phyloP scores from a whole-genome alignment of 352 stramenopile species.

The Pythium dissimile region DNA sequence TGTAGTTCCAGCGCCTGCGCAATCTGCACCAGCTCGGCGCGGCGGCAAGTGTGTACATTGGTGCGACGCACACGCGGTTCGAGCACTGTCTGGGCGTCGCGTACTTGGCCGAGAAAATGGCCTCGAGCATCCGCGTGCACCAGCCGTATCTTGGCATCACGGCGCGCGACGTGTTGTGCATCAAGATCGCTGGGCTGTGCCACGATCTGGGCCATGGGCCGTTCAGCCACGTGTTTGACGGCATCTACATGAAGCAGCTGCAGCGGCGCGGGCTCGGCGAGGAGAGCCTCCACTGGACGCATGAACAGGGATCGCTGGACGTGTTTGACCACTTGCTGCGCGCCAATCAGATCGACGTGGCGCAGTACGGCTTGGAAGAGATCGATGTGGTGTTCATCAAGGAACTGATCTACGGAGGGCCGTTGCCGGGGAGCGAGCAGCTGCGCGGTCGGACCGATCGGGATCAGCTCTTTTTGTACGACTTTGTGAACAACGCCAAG shows the following conservation, averaged over 20 bases:
- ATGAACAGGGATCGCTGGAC: conserved; percentile 73
- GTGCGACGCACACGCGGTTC: conserved; percentile 73
- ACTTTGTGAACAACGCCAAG: conserved; percentile 87
- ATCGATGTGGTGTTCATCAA: conserved; percentile 75
- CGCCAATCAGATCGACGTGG: conserved; percentile 52
- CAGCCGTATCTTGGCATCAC: conserved; percentile 91
- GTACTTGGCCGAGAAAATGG: conserved; percentile 89
- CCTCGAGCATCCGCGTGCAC: conserved; percentile 62
- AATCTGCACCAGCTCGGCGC: conserved; percentile 93
- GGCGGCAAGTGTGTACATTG: conserved; percentile 87
- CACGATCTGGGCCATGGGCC: conserved; percentile 77
- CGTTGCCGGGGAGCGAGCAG: conserved; percentile 31
- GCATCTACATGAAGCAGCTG: conserved; percentile 64
- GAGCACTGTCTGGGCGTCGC: conserved; percentile 93
- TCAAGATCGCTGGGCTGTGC: conserved; percentile 81
- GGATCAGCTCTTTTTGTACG: conserved; percentile 74
- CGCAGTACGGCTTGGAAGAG: conserved; percentile 42
- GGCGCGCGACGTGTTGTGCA: conserved; percentile 52
- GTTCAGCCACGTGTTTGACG: conserved; percentile 83
- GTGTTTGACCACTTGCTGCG: conserved; percentile 67
- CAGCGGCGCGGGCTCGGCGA: conserved; percentile 16
- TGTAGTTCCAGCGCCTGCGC: conserved; percentile 92
- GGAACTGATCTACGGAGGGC: conserved; percentile 70
- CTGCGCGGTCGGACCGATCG: conserved; percentile 39
- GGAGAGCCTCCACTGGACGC: conserved; percentile 40